A percentile compares a stretch with the other conserved stretches of the same genome.
These are phyloP conservation scores for Trichoderma sp. DNA, from an alignment of 2,329 filamentous ascomycete species.

Conservation along the genomic window DNA sequence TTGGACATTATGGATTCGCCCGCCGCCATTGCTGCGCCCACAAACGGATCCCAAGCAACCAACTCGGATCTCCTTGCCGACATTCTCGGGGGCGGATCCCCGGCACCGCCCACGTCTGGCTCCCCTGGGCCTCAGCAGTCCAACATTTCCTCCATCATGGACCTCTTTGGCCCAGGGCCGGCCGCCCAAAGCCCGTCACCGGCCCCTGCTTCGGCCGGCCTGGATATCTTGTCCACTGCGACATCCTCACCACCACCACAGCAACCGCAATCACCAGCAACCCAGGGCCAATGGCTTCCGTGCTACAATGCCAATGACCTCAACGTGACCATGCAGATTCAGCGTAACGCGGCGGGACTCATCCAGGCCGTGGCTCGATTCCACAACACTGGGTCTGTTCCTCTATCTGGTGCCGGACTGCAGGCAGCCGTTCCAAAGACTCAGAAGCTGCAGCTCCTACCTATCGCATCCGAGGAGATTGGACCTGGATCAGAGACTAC, in stretches of 20 bases:
- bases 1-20: conserved; percentile 89
- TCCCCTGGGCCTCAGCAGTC: conserved; percentile 53
- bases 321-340: conserved; percentile 76
- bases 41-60: conserved; percentile 58
- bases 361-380: conserved; percentile 85
- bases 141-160: conserved; percentile 78
- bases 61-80: conserved; percentile 89
- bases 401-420: conserved; percentile 74
- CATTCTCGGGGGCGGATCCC: conserved; percentile 72
- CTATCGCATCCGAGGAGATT: conserved; percentile 80
- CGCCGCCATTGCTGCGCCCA: conserved; percentile 53
- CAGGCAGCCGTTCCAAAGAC: conserved; percentile 97
- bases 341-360: conserved; percentile 75
- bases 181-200: conserved; percentile 32
- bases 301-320: conserved; percentile 89
- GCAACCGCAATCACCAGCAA: conserved; percentile 36
- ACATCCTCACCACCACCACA: conserved; percentile 52
- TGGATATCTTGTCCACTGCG: conserved; percentile 52
- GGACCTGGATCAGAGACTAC: conserved; percentile 78
- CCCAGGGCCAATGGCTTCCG: conserved; percentile 58
- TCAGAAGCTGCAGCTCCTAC: conserved; percentile 89
- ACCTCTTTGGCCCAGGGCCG: conserved; percentile 67
- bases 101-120: conserved; percentile 39
- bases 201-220: conserved; percentile 42
- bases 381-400: conserved; percentile 67